Conservation (phyloP, 2,329 filamentous ascomycete species). For the Nectriaceae sp. region DNA sequence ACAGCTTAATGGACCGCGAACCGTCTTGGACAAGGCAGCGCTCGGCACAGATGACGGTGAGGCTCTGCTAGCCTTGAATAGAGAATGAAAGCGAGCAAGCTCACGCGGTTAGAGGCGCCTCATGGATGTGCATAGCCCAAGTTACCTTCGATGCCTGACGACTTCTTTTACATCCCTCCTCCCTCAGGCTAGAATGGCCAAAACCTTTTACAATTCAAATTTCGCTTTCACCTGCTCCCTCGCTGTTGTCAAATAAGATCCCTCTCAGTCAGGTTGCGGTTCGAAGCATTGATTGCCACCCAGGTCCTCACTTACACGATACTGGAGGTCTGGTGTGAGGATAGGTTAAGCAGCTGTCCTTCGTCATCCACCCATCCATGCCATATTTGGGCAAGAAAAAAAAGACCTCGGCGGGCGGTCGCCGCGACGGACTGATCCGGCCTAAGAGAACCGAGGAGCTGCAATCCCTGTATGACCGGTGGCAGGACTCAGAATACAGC, state of each 20-base stretch:
- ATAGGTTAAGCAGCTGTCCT: no score
- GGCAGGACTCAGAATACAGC: constrained; percentile 10
- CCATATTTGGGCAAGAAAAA: background rate
- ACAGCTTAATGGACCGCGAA: constrained; percentile 5
- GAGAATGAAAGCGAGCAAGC: background rate
- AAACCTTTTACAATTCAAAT: background rate
- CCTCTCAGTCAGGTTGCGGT: no score
- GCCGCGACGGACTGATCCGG: background rate
- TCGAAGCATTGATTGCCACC: no score
- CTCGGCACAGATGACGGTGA: background rate
- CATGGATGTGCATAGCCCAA: background rate
- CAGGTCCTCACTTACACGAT: no score
- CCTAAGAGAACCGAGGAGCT: constrained; percentile 10
- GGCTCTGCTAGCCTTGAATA: constrained; percentile 7
- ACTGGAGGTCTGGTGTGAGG: no score
- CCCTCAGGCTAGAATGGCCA: background rate
- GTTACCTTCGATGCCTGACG: constrained; percentile 3
- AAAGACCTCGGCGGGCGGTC: background rate
- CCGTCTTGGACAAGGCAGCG: background rate
- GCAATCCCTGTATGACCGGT: constrained; percentile 14
- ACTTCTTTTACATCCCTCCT: background rate
- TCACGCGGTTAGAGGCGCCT: constrained; percentile 1
- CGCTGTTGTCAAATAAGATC: background rate
- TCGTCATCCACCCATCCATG: no score
- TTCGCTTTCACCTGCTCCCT: no score